Percentiles rank a stretch among this genome's conserved stretches.
phyloP scores from a whole-genome alignment of 257 asterid species.

The Scutellaria baicalensis region DNA sequence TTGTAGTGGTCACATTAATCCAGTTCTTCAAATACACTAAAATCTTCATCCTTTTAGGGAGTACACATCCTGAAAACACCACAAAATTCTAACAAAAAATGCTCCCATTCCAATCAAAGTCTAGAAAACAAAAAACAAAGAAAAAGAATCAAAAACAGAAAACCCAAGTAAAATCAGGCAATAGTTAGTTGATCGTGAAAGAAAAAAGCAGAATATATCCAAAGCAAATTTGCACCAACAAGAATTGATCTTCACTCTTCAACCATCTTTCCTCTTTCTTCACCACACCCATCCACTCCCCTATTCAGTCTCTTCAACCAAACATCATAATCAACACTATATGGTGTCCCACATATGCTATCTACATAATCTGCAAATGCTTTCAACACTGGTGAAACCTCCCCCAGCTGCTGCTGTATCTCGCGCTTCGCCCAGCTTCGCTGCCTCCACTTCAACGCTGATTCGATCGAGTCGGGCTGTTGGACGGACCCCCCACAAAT shows the following conservation, averaged over 20 bases:
- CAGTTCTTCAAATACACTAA: no score
- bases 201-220: neutral
- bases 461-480: conserved; percentile 64
- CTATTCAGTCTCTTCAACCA: conserved; percentile 56
- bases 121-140: neutral
- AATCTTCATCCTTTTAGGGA: no score
- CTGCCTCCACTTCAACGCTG: conserved; percentile 72
- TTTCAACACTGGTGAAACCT: conserved; percentile 59
- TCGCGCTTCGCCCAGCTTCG: conserved; percentile 57
- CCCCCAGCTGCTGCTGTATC: conserved; percentile 58
- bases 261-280: conserved; percentile 51
- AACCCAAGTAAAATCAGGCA: neutral
- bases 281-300: conserved; percentile 42
- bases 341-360: conserved; percentile 69
- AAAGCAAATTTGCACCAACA: conserved; percentile 25
- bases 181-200: neutral
- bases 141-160: neutral
- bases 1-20: no score
- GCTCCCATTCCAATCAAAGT: no score
- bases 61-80: no score
- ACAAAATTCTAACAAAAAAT: no score
- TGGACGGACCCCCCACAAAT: conserved; percentile 56
- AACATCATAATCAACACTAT: conserved; percentile 62
- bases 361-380: conserved; percentile 77
- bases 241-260: conserved; percentile 26